Conservation (phyloP, 2,329 filamentous ascomycete genomes). For the Ophiostoma himal-ulmi region DNA sequence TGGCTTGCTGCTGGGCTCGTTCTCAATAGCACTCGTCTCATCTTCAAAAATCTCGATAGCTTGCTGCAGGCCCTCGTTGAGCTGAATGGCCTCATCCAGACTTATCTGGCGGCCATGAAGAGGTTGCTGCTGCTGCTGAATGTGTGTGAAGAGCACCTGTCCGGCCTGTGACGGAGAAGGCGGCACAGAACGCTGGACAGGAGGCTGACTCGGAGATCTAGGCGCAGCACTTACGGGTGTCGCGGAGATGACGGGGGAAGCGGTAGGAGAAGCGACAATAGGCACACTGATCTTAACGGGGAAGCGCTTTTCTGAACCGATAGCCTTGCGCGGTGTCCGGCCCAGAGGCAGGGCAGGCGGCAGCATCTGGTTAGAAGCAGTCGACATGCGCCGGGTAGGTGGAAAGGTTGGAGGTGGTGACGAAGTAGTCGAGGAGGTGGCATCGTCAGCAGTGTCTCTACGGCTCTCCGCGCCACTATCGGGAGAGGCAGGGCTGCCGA, state of each 20-base stretch:
- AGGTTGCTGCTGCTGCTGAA: conserved; percentile 26
- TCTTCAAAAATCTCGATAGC: conserved; percentile 61
- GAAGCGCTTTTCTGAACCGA: conserved; percentile 52
- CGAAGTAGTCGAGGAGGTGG: conserved; percentile 19
- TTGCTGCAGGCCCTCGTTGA: conserved; percentile 52
- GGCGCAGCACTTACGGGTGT: conserved; percentile 1
- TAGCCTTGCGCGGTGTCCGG: conserved; percentile 44
- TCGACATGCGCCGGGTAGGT: conserved; percentile 19
- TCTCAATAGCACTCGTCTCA: conserved; percentile 34
- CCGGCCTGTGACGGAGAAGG: conserved; percentile 19
- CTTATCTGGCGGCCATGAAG: conserved; percentile 39
- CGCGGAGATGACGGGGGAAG: not conserved
- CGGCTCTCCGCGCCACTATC: conserved; percentile 26
- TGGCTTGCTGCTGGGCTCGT: conserved; percentile 26
- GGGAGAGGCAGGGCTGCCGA: conserved; percentile 23
- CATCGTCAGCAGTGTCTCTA: conserved; percentile 19
- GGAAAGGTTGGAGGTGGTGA: conserved; percentile 26
- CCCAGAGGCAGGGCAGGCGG: conserved; percentile 31
- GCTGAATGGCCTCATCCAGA: conserved; percentile 49
- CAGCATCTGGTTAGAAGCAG: conserved; percentile 29
- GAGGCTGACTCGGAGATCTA: conserved; percentile 13
- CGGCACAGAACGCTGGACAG: conserved; percentile 20
- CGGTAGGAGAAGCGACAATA: conserved; percentile 22
- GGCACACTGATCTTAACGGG: conserved; percentile 50
- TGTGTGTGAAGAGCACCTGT: conserved; percentile 21